These are phyloP conservation scores for Inonotus hispidus DNA, from an alignment of 1,284 basidiomycete genomes.

Conservation along the genomic window DNA sequence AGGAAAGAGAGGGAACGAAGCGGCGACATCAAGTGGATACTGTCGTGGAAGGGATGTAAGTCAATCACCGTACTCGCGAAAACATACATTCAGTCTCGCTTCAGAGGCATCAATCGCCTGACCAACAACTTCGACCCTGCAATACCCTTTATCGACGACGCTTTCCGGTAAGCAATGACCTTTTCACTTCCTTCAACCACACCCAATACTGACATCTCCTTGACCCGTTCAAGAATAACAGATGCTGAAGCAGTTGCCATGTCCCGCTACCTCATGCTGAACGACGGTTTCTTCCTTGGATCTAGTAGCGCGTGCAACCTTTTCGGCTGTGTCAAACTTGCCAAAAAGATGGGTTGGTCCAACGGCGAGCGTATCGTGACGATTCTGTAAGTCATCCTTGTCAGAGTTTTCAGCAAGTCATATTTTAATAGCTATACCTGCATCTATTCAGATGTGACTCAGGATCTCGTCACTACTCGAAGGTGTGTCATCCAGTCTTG, in stretches of 20 bases:
- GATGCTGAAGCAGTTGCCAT: slow-evolving; percentile 90
- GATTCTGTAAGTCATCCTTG: slow-evolving; percentile 54
- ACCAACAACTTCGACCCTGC: slow-evolving; percentile 86
- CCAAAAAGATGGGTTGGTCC: slow-evolving; percentile 64
- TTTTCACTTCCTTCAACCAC: not conserved
- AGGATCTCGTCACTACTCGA: slow-evolving; percentile 82
- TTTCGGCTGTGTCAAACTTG: slow-evolving; percentile 80
- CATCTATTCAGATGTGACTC: slow-evolving; percentile 65
- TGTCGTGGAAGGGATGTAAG: slow-evolving; percentile 82
- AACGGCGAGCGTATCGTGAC: slow-evolving; percentile 73
- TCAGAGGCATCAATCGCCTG: slow-evolving; percentile 82
- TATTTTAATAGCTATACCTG: slow-evolving; percentile 66
- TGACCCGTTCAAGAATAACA: slow-evolving; percentile 53
- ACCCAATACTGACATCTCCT: not conserved
- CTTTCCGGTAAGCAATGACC: slow-evolving; percentile 60
- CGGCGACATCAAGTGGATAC: slow-evolving; percentile 92
- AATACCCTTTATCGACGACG: slow-evolving; percentile 78
- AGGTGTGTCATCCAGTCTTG: slow-evolving; percentile 45
- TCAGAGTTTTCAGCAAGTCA: slow-evolving; percentile 50
- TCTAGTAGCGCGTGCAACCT: slow-evolving; percentile 97
- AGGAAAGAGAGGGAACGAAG: slow-evolving; percentile 94
- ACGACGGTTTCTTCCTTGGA: slow-evolving; percentile 94
- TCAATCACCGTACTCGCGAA: slow-evolving; percentile 19
- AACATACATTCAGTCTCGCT: slow-evolving; percentile 28
- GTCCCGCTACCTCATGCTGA: slow-evolving; percentile 82